Evolutionary conservation across 2,329 filamentous ascomycete species (phyloP).

Genomic region (Tolypocladium tropicale): DNA sequence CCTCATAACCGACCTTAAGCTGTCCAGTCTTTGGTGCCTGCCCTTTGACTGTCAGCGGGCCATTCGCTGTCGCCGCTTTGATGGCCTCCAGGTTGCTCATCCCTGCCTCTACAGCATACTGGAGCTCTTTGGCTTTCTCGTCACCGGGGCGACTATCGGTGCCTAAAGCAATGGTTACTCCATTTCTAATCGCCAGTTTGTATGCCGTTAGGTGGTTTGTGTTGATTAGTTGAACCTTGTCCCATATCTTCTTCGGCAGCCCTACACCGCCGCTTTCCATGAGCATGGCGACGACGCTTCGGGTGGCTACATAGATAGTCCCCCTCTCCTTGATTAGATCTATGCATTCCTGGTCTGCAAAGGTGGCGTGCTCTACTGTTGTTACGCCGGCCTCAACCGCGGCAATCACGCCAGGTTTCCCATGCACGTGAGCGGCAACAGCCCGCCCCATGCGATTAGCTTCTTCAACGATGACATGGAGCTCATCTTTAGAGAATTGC

Average conservation of each 20-base stretch:
- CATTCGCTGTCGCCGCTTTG: constrained; percentile 33
- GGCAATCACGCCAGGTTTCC: constrained; percentile 26
- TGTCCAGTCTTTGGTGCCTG: constrained; percentile 34
- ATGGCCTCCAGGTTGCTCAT: constrained; percentile 39
- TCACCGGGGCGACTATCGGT: constrained; percentile 26
- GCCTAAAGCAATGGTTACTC: constrained; percentile 26
- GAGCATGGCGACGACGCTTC: constrained; percentile 22
- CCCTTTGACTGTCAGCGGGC: constrained; percentile 28
- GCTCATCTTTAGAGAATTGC: constrained; percentile 27
- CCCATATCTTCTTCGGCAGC: constrained; percentile 20
- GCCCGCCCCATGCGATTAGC: constrained; percentile 21
- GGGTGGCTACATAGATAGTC: constrained; percentile 26
- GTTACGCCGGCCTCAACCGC: constrained; percentile 24
- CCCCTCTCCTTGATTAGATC: constrained; percentile 25
- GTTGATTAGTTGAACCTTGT: constrained; percentile 22
- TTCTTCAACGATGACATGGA: constrained; percentile 24
- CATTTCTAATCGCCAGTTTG: constrained; percentile 23
- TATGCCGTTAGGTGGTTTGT: constrained; percentile 22
- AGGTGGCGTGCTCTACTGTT: constrained; percentile 27
- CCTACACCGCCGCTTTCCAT: constrained; percentile 20
- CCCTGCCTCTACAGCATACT: constrained; percentile 35
- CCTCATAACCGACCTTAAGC: constrained; percentile 35
- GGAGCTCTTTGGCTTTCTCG: constrained; percentile 31
- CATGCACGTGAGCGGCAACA: constrained; percentile 28
- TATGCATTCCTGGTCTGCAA: constrained; percentile 28